phyloP scores from a whole-genome alignment of 139 green algal species.

The Zygnema cylindricum region DNA sequence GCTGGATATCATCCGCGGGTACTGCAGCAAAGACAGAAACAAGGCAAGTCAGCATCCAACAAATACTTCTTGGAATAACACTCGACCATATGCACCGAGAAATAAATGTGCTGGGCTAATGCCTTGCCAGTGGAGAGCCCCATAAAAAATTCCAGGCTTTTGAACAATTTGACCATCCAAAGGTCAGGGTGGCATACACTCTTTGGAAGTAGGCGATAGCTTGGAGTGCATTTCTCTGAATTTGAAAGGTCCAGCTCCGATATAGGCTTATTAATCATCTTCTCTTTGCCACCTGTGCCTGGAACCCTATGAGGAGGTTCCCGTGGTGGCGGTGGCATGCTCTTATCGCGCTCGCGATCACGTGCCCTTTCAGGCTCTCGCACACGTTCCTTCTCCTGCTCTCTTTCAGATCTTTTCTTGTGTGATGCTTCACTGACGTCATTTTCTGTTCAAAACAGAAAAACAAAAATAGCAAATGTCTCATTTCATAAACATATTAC shows the following conservation, averaged over 20 bases:
- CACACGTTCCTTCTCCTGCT: conserved; percentile 3
- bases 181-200: not conserved
- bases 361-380: conserved; percentile 10
- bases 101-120: no score
- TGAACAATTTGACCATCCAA: no score
- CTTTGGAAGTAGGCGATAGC: conserved; percentile 90
- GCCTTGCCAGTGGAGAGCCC: no score
- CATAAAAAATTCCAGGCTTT: no score
- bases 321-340: conserved; percentile 8
- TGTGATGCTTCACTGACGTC: not conserved
- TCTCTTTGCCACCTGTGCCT: conserved; percentile 58
- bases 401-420: not conserved
- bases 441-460: not conserved
- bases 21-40: conserved; percentile 46
- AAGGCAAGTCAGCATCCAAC: conserved; percentile 14
- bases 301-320: not conserved
- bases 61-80: no score
- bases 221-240: conserved; percentile 80
- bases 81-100: no score
- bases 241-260: conserved; percentile 85
- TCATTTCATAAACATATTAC: no score
- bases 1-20: conserved; percentile 55
- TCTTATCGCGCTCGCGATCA: conserved; percentile 20
- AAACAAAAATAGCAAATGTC: no score
- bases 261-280: conserved; percentile 88